Percentiles rank a stretch among this genome's conserved stretches.
Conservation (phyloP, 176 grass and related monocot genomes). For the Tillandsia leiboldiana region DNA sequence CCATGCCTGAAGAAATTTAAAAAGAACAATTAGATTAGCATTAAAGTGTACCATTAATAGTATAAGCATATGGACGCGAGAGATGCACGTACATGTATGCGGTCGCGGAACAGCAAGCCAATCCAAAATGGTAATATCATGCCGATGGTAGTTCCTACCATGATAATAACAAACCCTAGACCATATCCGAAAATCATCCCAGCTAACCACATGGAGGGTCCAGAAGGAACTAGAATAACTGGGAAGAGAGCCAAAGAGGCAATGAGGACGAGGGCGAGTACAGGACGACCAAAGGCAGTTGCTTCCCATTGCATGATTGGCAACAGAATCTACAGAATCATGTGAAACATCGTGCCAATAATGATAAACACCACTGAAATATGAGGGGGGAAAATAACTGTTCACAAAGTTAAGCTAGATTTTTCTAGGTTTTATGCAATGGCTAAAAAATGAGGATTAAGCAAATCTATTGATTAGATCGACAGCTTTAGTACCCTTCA, state of each 20-base stretch:
- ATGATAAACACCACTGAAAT: neutral
- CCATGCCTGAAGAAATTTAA: constrained; percentile 43
- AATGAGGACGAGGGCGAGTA: constrained; percentile 59
- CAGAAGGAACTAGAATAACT: constrained; percentile 64
- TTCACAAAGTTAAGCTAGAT: neutral
- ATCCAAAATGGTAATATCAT: constrained; percentile 84
- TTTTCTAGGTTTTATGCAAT: neutral
- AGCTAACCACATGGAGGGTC: constrained; percentile 77
- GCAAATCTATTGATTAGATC: neutral
- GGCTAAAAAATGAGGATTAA: neutral
- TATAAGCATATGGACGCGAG: neutral
- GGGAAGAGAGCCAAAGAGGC: constrained; percentile 78
- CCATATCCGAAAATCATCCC: constrained; percentile 95
- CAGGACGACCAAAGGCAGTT: constrained; percentile 53
- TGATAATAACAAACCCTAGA: constrained; percentile 75
- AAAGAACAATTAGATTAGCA: neutral
- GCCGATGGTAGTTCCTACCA: constrained; percentile 64
- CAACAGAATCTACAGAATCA: constrained; percentile 51
- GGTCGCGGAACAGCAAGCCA: constrained; percentile 55
- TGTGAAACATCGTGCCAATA: neutral
- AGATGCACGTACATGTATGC: constrained; percentile 45
- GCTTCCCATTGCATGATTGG: constrained; percentile 94
- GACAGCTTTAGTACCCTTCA: too few relatives aligned
- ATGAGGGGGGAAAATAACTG: too few relatives aligned
- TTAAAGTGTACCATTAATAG: neutral